Conservation (phyloP, 768 basidiomycete species). For the Suillus spraguei region DNA sequence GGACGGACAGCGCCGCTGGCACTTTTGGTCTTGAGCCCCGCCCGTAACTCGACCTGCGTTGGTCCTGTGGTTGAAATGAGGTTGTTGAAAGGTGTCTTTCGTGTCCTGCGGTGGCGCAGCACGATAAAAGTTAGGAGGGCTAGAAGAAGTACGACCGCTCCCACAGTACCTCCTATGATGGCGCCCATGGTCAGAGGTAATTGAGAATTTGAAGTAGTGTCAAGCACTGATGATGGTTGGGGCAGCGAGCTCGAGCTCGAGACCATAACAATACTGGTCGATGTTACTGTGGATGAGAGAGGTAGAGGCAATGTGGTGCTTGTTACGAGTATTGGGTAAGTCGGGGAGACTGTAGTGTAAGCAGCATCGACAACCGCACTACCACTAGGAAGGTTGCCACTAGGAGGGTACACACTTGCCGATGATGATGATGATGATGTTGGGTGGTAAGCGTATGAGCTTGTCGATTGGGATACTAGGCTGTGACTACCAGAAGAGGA, state of each 20-base stretch:
- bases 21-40: neutral
- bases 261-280: neutral
- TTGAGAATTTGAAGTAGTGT: neutral
- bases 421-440: neutral
- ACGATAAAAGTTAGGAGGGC: neutral
- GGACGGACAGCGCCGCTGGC: neutral
- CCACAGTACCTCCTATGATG: constrained; percentile 1
- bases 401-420: neutral
- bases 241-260: neutral
- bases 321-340: neutral
- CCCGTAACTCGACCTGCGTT: neutral
- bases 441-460: too few relatives aligned
- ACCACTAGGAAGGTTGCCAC: neutral
- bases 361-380: neutral
- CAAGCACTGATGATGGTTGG: neutral
- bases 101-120: neutral
- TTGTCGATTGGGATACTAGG: too few relatives aligned
- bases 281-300: neutral
- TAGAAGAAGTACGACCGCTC: constrained; percentile 4
- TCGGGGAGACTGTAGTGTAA: neutral
- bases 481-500: neutral
- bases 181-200: neutral
- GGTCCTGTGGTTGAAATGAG: neutral
- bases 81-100: neutral
- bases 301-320: neutral